These are phyloP conservation scores for Flaveria brownii DNA, from an alignment of 129 eudicot species.

Conservation along the genomic window DNA sequence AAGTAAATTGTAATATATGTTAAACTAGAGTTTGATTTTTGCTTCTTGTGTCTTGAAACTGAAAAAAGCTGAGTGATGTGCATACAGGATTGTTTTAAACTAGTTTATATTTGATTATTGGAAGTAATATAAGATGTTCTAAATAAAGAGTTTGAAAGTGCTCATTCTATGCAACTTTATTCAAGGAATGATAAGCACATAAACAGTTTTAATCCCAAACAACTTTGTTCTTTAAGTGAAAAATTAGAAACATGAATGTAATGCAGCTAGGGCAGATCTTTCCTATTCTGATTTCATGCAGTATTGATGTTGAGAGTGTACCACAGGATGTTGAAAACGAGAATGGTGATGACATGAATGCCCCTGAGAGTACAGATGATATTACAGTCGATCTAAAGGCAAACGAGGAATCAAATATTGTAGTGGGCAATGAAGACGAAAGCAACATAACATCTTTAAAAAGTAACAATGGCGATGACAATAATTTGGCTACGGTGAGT, in stretches of 20 bases:
- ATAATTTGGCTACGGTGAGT: conserved; percentile 5
- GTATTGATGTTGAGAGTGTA: background rate
- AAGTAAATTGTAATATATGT: background rate
- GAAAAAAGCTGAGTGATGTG: no score
- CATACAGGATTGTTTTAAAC: no score
- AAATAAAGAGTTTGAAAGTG: background rate
- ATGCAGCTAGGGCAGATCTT: conserved; percentile 18
- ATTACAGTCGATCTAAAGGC: background rate
- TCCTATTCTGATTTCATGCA: background rate
- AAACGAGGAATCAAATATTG: background rate
- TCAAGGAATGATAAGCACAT: background rate
- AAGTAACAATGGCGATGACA: conserved; percentile 8
- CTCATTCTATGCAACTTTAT: background rate
- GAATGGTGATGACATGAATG: background rate
- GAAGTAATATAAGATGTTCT: background rate
- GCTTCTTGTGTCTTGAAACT: no score
- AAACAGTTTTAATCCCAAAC: background rate
- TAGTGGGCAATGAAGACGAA: conserved; percentile 1
- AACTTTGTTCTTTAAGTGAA: background rate
- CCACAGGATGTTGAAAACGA: conserved; percentile 9
- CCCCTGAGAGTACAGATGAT: background rate
- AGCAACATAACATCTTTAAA: background rate
- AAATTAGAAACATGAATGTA: background rate
- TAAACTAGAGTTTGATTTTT: no score
- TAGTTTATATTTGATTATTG: no score